Conservation (phyloP, 2,329 filamentous ascomycete genomes). For the Ceratocystis lukuohia region DNA sequence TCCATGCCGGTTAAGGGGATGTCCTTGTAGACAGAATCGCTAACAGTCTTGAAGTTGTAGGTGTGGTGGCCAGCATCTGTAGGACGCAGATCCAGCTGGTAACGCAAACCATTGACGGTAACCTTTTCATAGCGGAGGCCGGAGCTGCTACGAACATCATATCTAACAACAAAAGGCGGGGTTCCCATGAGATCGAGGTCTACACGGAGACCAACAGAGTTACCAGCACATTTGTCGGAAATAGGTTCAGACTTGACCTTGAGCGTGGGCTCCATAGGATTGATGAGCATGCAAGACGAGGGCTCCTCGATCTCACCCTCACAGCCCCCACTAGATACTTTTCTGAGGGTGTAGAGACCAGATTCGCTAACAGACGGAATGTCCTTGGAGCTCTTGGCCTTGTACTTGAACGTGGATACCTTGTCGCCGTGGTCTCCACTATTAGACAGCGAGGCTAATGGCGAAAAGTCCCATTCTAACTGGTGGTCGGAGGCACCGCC, state of each 20-base stretch:
- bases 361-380: conserved; percentile 57
- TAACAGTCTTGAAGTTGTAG: conserved; percentile 70
- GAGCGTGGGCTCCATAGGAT: conserved; percentile 75
- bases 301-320: conserved; percentile 83
- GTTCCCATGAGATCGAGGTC: conserved; percentile 84
- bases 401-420: conserved; percentile 43
- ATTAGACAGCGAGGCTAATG: conserved; percentile 53
- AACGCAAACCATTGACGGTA: conserved; percentile 55
- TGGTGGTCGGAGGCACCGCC: conserved; percentile 55
- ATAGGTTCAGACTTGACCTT: conserved; percentile 65
- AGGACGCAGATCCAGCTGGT: conserved; percentile 75
- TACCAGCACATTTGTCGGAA: conserved; percentile 88
- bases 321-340: conserved; percentile 69
- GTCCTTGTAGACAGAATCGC: conserved; percentile 66
- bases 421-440: conserved; percentile 55
- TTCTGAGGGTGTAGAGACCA: conserved; percentile 74
- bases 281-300: conserved; percentile 81
- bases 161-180: conserved; percentile 75
- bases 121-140: conserved; percentile 42
- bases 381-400: conserved; percentile 48
- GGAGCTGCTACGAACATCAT: conserved; percentile 55
- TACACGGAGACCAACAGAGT: conserved; percentile 78
- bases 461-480: conserved; percentile 70
- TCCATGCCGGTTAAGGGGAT: conserved; percentile 48
- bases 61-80: conserved; percentile 69